phyloP scores from a whole-genome alignment of 768 basidiomycete genomes.

The Rhodotorula diobovata region DNA sequence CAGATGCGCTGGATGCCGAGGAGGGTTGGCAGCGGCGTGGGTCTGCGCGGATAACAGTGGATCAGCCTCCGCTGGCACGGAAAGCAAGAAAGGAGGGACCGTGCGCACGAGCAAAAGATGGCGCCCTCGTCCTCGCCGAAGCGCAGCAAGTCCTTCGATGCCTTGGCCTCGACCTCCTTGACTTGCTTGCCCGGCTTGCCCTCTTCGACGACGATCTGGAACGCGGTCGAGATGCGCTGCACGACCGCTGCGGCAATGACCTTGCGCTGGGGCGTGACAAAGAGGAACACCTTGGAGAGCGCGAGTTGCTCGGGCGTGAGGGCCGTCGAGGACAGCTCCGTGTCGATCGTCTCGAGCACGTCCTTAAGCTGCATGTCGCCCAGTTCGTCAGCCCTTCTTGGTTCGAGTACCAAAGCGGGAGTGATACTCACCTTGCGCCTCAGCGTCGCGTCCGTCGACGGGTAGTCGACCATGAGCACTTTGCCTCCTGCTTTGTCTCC shows the following conservation, averaged over 20 bases:
- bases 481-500: conserved; percentile 7
- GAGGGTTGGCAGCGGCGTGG: conserved; percentile 27
- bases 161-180: not conserved
- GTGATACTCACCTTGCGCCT: conserved; percentile 15
- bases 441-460: not conserved
- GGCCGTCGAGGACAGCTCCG: conserved; percentile 28
- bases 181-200: not conserved
- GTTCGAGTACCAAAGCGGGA: fast-evolving
- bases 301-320: conserved; percentile 27
- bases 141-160: conserved; percentile 3
- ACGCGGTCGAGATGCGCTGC: conserved; percentile 33
- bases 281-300: conserved; percentile 29
- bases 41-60: conserved; percentile 5
- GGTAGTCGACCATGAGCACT: conserved; percentile 28
- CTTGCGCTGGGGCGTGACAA: conserved; percentile 32
- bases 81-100: too few species aligned
- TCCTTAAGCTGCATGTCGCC: conserved; percentile 23
- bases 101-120: conserved; percentile 40
- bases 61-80: not conserved
- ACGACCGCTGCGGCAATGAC: conserved; percentile 38
- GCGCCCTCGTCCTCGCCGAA: conserved; percentile 38
- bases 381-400: not conserved
- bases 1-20: conserved; percentile 43
- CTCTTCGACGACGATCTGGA: conserved; percentile 18
- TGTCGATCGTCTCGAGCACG: conserved; percentile 36